Evolutionary conservation across 352 stramenopile genomes (phyloP).

Genomic region (Globisporangium recalcitrans): DNA sequence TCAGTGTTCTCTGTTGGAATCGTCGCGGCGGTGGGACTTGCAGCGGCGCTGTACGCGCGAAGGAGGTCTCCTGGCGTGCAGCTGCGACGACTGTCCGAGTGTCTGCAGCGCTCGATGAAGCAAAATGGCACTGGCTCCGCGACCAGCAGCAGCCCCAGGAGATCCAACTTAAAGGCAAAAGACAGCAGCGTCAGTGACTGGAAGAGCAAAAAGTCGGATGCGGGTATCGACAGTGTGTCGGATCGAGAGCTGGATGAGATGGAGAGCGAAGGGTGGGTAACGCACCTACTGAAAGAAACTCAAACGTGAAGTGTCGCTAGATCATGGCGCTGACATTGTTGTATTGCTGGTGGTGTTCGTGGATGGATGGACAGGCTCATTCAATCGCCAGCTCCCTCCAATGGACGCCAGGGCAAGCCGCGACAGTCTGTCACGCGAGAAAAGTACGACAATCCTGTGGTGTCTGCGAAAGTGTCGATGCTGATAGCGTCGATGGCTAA

Average conservation of each 20-base stretch:
- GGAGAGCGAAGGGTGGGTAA: slow-evolving; percentile 13
- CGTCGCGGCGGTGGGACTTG: slow-evolving; percentile 42
- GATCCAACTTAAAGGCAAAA: neutral
- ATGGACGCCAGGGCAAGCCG: slow-evolving; percentile 11
- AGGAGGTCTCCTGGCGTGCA: slow-evolving; percentile 31
- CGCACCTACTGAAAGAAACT: too few relatives aligned
- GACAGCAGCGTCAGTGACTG: slow-evolving; percentile 7
- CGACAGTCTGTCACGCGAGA: slow-evolving; percentile 20
- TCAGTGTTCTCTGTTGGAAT: slow-evolving; percentile 47
- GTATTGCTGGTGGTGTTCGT: neutral
- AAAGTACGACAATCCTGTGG: slow-evolving; percentile 23
- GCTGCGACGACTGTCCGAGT: slow-evolving; percentile 8
- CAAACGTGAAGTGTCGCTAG: too few relatives aligned
- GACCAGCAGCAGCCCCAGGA: neutral
- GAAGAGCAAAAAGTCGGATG: slow-evolving; percentile 16
- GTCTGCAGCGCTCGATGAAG: slow-evolving; percentile 15
- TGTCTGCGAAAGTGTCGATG: neutral
- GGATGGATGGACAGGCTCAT: slow-evolving; percentile 10
- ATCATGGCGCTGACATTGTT: neutral
- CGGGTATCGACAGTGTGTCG: neutral
- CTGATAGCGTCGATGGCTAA: neutral
- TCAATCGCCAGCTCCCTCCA: neutral
- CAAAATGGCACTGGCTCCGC: neutral
- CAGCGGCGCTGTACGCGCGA: slow-evolving; percentile 45
- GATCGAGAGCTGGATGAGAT: slow-evolving; percentile 17